These are phyloP conservation scores for Zymoseptoria crescenta DNA, from an alignment of 2,329 filamentous ascomycete species.

Conservation along the genomic window DNA sequence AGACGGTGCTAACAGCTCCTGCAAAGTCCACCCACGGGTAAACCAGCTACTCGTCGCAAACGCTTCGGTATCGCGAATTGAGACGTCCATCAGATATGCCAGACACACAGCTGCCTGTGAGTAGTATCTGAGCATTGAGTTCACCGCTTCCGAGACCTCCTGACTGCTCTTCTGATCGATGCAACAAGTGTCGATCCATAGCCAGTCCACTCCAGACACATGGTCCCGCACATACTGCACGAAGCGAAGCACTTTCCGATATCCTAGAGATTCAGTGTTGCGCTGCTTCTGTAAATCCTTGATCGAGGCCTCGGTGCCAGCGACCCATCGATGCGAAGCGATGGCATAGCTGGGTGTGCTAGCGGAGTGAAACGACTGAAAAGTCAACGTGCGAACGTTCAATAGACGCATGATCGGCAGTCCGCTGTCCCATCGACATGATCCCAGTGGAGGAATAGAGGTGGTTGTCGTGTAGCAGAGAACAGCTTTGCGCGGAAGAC, in stretches of 20 bases:
- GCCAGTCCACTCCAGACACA: not conserved
- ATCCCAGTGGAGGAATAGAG: no score
- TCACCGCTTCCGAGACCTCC: conserved; percentile 13
- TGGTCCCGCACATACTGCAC: conserved; percentile 1
- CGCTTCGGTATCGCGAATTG: not conserved
- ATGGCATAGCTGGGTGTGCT: conserved; percentile 7
- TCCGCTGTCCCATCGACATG: no score
- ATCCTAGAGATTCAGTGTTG: conserved; percentile 4
- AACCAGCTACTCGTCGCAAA: conserved; percentile 4
- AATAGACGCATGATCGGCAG: no score
- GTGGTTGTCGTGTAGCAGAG: no score
- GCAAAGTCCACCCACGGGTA: conserved; percentile 8
- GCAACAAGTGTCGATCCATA: conserved; percentile 20
- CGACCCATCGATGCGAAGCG: conserved; percentile 9
- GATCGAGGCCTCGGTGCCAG: conserved; percentile 1
- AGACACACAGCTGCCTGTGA: conserved; percentile 11
- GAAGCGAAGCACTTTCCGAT: conserved; percentile 6
- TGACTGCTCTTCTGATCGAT: conserved; percentile 14
- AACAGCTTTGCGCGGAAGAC: no score
- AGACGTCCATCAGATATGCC: conserved; percentile 11
- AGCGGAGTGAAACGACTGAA: conserved; percentile 1
- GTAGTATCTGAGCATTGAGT: conserved; percentile 18
- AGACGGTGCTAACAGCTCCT: conserved; percentile 5
- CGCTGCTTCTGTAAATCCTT: conserved; percentile 3
- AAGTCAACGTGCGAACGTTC: conserved; percentile 4